phyloP scores from a whole-genome alignment of 2,329 filamentous ascomycete species.

The Penicillium sp. region DNA sequence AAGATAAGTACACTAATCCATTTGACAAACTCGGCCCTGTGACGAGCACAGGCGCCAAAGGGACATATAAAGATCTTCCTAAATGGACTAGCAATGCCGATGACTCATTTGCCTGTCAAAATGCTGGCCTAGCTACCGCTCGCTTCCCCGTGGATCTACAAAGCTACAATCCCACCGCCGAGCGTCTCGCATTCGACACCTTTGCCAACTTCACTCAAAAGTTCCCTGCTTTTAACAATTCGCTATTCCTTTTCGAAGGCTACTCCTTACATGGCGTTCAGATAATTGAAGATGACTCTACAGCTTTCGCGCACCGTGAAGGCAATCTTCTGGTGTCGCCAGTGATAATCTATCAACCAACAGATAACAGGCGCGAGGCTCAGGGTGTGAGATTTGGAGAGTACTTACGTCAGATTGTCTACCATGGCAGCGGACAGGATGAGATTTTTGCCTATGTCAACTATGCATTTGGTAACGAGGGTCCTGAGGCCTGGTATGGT shows the following conservation, averaged over 20 bases:
- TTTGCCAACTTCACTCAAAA: constrained; percentile 36
- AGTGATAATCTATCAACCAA: constrained; percentile 32
- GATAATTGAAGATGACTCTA: constrained; percentile 33
- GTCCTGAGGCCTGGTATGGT: constrained; percentile 30
- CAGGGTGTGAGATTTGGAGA: constrained; percentile 29
- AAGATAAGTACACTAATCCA: constrained; percentile 43
- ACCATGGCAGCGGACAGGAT: constrained; percentile 17
- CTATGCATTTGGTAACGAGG: constrained; percentile 33
- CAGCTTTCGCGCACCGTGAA: constrained; percentile 50
- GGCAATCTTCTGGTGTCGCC: constrained; percentile 45
- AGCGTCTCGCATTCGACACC: constrained; percentile 39
- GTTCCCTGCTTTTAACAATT: constrained; percentile 36
- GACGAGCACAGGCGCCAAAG: constrained; percentile 30
- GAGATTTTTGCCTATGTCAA: constrained; percentile 32
- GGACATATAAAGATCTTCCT: constrained; percentile 49
- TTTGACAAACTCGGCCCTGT: constrained; percentile 47
- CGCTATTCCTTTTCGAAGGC: constrained; percentile 58
- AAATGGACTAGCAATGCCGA: constrained; percentile 45
- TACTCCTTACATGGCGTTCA: constrained; percentile 52
- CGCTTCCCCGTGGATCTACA: constrained; percentile 49
- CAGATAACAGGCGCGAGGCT: constrained; percentile 21
- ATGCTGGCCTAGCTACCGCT: constrained; percentile 41
- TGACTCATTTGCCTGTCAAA: constrained; percentile 44
- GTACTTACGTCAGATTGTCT: constrained; percentile 31
- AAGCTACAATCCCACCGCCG: constrained; percentile 40